These are phyloP conservation scores for Mariannaea sp. DNA, from an alignment of 2,329 filamentous ascomycete species.

Conservation along the genomic window DNA sequence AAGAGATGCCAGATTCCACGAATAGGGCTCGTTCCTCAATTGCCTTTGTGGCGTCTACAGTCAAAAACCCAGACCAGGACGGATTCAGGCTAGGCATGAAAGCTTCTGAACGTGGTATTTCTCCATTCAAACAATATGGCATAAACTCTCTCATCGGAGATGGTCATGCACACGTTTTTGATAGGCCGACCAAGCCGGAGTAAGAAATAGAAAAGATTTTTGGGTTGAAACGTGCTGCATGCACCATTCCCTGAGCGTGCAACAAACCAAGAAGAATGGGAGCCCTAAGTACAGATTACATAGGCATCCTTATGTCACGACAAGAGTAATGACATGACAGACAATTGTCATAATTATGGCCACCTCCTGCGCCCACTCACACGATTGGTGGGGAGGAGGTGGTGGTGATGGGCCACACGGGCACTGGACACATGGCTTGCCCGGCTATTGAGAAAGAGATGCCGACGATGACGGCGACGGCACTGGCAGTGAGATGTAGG, in stretches of 20 bases:
- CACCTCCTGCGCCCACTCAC: no score
- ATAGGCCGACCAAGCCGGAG: constrained; percentile 8
- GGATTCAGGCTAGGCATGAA: constrained; percentile 30
- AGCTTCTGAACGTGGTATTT: constrained; percentile 16
- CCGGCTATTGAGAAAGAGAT: no score
- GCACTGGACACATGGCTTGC: constrained; percentile 1
- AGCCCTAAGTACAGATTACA: neutral
- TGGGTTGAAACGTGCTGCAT: neutral
- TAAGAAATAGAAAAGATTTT: neutral
- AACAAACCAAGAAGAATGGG: no score
- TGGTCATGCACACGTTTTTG: neutral
- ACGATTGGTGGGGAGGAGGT: no score
- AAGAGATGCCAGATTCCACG: no score
- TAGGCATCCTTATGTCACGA: neutral
- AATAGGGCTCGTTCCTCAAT: no score
- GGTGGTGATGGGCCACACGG: neutral
- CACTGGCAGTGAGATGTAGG: neutral
- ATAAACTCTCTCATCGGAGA: constrained; percentile 11
- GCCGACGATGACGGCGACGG: constrained; percentile 12
- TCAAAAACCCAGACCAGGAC: constrained; percentile 20
- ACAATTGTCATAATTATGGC: constrained; percentile 4
- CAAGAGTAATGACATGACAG: constrained; percentile 2
- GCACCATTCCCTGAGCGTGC: neutral
- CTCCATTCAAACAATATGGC: constrained; percentile 20
- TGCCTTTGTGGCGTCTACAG: constrained; percentile 20